These are phyloP conservation scores for Celoporthe dispersa DNA, from an alignment of 2,329 filamentous ascomycete genomes.

Conservation along the genomic window DNA sequence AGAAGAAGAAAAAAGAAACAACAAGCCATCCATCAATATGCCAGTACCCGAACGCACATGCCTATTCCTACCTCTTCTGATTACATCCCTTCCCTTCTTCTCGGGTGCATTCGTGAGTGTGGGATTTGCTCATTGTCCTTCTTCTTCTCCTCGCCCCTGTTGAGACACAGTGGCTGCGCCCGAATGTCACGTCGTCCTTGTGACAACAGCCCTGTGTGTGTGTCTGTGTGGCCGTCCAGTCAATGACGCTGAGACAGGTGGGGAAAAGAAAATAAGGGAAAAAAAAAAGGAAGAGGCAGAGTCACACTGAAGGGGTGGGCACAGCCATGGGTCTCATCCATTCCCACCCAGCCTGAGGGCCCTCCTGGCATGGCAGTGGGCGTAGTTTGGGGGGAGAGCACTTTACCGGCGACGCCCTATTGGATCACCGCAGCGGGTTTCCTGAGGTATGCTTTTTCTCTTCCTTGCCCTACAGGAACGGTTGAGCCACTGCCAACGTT, in stretches of 20 bases:
- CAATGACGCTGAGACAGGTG: conserved; percentile 4
- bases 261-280: background rate
- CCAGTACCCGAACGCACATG: background rate
- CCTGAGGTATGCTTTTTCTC: background rate
- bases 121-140: background rate
- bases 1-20: no score
- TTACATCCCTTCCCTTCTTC: background rate
- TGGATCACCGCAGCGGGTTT: background rate
- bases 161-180: conserved; percentile 5
- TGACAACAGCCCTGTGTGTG: background rate
- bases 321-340: conserved; percentile 4
- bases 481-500: background rate
- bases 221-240: background rate
- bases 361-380: background rate
- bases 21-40: background rate
- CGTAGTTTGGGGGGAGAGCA: background rate
- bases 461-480: background rate
- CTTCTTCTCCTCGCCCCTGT: background rate
- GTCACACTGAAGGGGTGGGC: conserved; percentile 1
- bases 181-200: conserved; percentile 2
- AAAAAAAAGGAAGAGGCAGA: background rate
- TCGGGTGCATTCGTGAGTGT: background rate
- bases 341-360: background rate
- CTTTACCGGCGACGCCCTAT: background rate
- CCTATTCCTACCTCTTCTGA: background rate